Evolutionary conservation across 768 basidiomycete species (phyloP).

Genomic region (Panaeolus cyanescens): DNA sequence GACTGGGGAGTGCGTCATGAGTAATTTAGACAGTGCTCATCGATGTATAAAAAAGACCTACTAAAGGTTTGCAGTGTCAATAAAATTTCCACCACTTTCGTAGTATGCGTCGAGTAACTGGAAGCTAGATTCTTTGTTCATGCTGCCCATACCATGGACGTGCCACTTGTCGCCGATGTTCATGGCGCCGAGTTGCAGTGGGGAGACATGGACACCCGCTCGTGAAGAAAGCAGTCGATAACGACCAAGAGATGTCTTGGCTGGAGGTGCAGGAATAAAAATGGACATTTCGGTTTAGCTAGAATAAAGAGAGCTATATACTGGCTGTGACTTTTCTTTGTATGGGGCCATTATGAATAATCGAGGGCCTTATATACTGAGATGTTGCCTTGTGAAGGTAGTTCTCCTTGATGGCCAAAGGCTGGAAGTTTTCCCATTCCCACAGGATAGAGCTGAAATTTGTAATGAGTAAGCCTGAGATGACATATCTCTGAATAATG

Average conservation of each 20-base stretch:
- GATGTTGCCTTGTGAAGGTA: no score
- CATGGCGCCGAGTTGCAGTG: conserved; percentile 48
- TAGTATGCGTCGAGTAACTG: conserved; percentile 41
- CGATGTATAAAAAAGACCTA: conserved; percentile 13
- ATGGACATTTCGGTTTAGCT: no score
- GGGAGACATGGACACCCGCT: conserved; percentile 49
- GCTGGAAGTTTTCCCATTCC: neutral
- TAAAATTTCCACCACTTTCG: conserved; percentile 42
- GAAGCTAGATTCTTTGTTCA: conserved; percentile 37
- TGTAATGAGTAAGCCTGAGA: no score
- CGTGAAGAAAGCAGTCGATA: conserved; percentile 40
- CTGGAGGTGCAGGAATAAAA: no score
- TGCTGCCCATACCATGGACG: conserved; percentile 22
- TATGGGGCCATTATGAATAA: no score
- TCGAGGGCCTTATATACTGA: no score
- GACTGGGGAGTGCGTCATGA: conserved; percentile 13
- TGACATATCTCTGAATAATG: no score
- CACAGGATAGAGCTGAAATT: no score
- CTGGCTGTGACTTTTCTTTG: no score
- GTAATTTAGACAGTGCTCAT: no score
- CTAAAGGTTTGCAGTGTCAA: conserved; percentile 42
- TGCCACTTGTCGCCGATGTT: conserved; percentile 47
- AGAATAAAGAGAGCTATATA: no score
- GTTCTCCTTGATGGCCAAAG: no score
- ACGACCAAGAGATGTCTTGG: conserved; percentile 30